Percentiles rank a stretch among this genome's conserved stretches.
phyloP scores from a whole-genome alignment of 73 alveolate species.

The Effrenium voratum region DNA sequence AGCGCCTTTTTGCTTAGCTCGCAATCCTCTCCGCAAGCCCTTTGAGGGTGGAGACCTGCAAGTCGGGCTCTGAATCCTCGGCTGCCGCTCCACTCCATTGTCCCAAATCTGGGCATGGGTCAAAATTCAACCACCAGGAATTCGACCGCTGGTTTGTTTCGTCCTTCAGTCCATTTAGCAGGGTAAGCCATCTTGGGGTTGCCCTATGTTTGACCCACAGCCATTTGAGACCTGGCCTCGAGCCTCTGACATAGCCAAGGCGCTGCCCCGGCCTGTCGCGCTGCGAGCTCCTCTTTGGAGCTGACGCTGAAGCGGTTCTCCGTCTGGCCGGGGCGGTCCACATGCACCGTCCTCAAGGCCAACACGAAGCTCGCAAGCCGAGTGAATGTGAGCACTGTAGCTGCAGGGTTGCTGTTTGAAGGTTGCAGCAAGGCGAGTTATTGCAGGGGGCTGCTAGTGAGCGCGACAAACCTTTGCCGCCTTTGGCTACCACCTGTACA shows the following conservation, averaged over 20 bases:
- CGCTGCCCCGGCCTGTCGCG: constrained; percentile 50
- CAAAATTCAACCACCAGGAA: not conserved
- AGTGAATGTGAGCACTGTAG: too few relatives aligned
- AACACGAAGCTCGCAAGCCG: not conserved
- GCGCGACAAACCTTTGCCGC: too few relatives aligned
- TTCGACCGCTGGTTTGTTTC: too few relatives aligned
- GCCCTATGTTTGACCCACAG: not conserved
- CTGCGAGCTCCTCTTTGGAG: constrained; percentile 44
- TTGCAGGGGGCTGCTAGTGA: too few relatives aligned
- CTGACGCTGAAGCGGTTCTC: constrained; percentile 49
- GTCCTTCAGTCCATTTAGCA: too few relatives aligned
- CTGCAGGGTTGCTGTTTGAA: too few relatives aligned
- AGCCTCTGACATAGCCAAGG: too few relatives aligned
- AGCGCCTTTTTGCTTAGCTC: not conserved
- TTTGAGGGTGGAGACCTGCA: constrained; percentile 24
- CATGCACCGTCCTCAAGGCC: constrained; percentile 26
- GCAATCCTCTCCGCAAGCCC: constrained; percentile 55
- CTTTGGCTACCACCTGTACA: too few relatives aligned
- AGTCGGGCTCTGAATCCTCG: constrained; percentile 63
- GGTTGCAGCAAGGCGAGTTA: too few relatives aligned
- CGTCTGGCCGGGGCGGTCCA: not conserved
- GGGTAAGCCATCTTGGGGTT: too few relatives aligned
- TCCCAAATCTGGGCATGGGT: not conserved
- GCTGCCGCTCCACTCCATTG: not conserved
- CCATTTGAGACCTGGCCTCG: not conserved